Percentiles rank a stretch among this genome's conserved stretches.
Conservation (phyloP, 257 asterid genomes). For the Paraleonurus japonicus region DNA sequence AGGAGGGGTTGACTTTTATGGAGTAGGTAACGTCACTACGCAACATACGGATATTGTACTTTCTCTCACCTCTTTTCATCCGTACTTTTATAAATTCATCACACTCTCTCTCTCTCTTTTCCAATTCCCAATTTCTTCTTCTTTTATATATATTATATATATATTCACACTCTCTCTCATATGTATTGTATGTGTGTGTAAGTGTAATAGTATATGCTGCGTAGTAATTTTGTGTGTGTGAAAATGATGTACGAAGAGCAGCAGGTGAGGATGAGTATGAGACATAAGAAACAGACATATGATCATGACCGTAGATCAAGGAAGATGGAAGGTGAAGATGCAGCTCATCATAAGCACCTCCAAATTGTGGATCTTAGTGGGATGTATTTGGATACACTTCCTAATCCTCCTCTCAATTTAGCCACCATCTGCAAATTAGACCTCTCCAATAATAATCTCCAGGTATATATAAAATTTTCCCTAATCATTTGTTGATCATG, state of each 20-base stretch:
- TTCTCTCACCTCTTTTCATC: conserved; percentile 22
- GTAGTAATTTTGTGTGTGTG: too few relatives aligned
- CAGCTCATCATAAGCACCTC: conserved; percentile 33
- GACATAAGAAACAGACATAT: background rate
- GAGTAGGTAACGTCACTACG: conserved; percentile 29
- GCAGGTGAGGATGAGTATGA: conserved; percentile 20
- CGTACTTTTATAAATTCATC: conserved; percentile 21
- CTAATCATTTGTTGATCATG: background rate
- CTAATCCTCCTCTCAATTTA: conserved; percentile 52
- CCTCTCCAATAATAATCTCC: conserved; percentile 85
- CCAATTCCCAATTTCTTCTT: background rate
- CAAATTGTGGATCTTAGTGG: conserved; percentile 81
- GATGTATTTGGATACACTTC: conserved; percentile 57
- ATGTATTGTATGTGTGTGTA: too few relatives aligned
- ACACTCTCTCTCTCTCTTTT: background rate
- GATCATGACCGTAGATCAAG: background rate
- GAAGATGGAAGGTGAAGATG: background rate
- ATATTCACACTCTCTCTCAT: background rate
- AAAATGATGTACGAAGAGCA: conserved; percentile 40
- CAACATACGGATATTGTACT: conserved; percentile 37
- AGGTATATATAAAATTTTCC: conserved; percentile 51
- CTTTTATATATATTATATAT: background rate
- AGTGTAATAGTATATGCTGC: too few relatives aligned
- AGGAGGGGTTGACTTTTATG: conserved; percentile 30
- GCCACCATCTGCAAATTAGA: conserved; percentile 68